phyloP scores from a whole-genome alignment of 495 filamentous ascomycete species.

The Evansstolkia leycettana region DNA sequence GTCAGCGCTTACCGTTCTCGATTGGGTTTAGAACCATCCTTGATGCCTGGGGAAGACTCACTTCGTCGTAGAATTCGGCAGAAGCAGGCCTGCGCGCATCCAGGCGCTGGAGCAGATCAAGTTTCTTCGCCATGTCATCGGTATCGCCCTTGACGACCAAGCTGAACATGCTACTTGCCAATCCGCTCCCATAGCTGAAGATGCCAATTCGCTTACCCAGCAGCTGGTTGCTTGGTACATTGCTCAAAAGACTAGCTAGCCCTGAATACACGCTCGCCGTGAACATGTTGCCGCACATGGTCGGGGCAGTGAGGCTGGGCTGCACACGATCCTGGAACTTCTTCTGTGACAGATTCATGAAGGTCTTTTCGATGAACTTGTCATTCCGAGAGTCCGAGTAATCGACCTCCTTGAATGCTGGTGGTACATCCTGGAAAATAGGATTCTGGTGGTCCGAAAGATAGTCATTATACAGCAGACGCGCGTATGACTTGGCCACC shows the following conservation, averaged over 20 bases:
- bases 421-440: constrained; percentile 74
- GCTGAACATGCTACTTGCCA: constrained; percentile 84
- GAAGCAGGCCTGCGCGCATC: constrained; percentile 56
- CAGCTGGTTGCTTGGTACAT: constrained; percentile 54
- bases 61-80: constrained; percentile 78
- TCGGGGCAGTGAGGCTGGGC: constrained; percentile 75
- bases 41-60: too few relatives aligned
- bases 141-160: constrained; percentile 71
- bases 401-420: constrained; percentile 73
- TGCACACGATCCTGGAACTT: constrained; percentile 78
- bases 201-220: constrained; percentile 79
- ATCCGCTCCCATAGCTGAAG: constrained; percentile 91
- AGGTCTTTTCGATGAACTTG: constrained; percentile 92
- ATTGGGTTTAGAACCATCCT: neutral
- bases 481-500: constrained; percentile 87
- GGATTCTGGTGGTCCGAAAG: constrained; percentile 61
- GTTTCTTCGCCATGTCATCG: constrained; percentile 58
- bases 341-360: constrained; percentile 94
- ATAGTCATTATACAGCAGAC: constrained; percentile 95
- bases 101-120: constrained; percentile 71
- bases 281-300: constrained; percentile 99
- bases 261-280: constrained; percentile 87
- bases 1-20: neutral
- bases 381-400: constrained; percentile 79
- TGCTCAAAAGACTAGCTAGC: constrained; percentile 62